Evolutionary conservation across 129 eudicot genomes (phyloP).

Genomic region (Arctium minus): DNA sequence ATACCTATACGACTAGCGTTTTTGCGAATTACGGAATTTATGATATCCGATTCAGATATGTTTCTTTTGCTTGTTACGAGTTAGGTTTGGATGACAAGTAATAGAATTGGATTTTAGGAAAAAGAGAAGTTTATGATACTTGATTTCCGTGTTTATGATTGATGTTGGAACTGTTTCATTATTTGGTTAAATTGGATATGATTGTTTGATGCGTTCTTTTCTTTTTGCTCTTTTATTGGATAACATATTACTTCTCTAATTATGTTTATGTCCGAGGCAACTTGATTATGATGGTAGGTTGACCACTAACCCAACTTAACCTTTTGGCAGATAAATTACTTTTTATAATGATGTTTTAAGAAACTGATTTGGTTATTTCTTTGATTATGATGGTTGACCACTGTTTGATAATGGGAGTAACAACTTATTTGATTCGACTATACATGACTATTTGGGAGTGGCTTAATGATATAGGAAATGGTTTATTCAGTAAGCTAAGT

Average conservation of each 20-base stretch:
- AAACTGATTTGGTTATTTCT: neutral
- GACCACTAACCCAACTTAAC: constrained; percentile 21
- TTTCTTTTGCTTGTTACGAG: too few species aligned
- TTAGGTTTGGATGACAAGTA: neutral
- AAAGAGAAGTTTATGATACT: neutral
- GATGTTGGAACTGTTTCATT: neutral
- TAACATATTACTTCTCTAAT: neutral
- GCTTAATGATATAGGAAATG: too few species aligned
- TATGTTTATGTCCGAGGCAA: neutral
- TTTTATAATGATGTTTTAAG: neutral
- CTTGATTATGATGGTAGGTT: constrained; percentile 20
- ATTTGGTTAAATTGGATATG: neutral
- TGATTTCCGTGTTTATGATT: neutral
- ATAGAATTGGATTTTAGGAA: neutral
- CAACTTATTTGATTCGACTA: too few species aligned
- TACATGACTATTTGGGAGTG: too few species aligned
- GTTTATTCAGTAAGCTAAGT: too few species aligned
- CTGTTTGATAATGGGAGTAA: neutral
- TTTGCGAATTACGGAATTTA: neutral
- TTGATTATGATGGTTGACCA: constrained; percentile 13
- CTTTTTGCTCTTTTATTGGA: constrained; percentile 3
- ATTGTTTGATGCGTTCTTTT: neutral
- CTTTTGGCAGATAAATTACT: neutral
- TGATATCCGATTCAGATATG: neutral
- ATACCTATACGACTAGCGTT: neutral